Evolutionary conservation across 345 rosid genomes (phyloP), one percentile per base, ranked within the genome.

Genomic region (Syzygium oleosum): DNA sequence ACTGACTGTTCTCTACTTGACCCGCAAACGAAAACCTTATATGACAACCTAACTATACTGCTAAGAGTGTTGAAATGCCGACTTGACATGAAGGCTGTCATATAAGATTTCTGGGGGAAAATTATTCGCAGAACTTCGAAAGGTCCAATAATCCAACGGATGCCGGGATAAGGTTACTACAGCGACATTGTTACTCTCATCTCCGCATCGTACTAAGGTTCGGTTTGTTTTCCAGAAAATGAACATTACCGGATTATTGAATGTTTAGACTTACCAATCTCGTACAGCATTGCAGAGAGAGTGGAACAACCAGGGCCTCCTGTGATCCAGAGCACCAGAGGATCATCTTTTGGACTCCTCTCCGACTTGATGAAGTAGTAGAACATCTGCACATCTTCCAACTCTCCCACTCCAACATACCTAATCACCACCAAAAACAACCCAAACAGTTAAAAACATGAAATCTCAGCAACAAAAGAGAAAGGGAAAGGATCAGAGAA

Each of bases 251-350:
- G 56, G 56, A 6, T 27, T 61, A 1, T 14, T 12, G 46, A 2
- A 84, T 0, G 53, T 51, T 46, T 22, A 4, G 53, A 49, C n/a
- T 23, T 84, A 84, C 91, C 91, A 51, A 83, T 87, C 85, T 91
- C 87, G 63, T 65, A 89, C 9, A 88, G 41, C 15, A 91, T 77
- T 53, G 78, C 88, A 22, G 88, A 88, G 31, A 91, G 86, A 2
- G 12, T 85, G 56, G 91, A 91, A 54, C 92, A 91, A 4, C 92
- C 91, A 27, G 92, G 92, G 27, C 92, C 91, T 31, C 91, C 92
- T 4, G 88, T 58, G 59, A 89, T 56, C 92, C 92, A 91, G 3
- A 89, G 85, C 31, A 91, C 15, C 22, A 91, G 59, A 85, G 91
- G 91, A 27, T 90, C 91, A 52, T 85, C 84, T 78, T 56, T 19